Conservation (phyloP, 306 rosid genomes). For the Cucumis hystrix region DNA sequence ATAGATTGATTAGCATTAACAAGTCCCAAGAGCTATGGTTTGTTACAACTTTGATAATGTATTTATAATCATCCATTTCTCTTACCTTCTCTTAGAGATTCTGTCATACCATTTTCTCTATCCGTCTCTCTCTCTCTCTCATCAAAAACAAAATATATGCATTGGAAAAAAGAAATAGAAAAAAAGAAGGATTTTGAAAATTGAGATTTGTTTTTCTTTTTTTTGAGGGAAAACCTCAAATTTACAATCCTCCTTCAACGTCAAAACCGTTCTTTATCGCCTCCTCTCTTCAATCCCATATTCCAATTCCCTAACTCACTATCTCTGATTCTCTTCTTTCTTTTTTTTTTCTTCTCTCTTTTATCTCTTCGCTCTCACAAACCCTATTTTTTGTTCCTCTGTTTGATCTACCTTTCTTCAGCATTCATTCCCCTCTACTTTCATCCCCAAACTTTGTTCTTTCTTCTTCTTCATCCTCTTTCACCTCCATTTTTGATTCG, state of each 20-base stretch:
- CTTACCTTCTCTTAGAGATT: background rate
- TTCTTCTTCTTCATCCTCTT: conserved; percentile 12
- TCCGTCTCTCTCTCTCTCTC: background rate
- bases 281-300: conserved; percentile 27
- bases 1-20: background rate
- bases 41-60: background rate
- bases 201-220: background rate
- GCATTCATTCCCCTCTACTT: conserved; percentile 10
- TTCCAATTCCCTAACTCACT: conserved; percentile 13
- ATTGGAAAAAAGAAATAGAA: background rate
- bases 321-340: conserved; percentile 13
- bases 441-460: conserved; percentile 15
- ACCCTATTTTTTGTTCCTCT: conserved; percentile 20
- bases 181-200: background rate
- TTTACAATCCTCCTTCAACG: conserved; percentile 23
- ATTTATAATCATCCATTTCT: background rate
- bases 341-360: background rate
- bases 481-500: conserved; percentile 28
- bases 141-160: background rate
- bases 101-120: background rate
- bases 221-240: conserved; percentile 14
- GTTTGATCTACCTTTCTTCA: conserved; percentile 34
- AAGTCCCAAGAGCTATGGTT: background rate
- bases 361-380: conserved; percentile 8
- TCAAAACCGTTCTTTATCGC: conserved; percentile 28